Percentiles rank a stretch among this genome's conserved stretches.
Conservation (phyloP, 768 basidiomycete species). For the Baorangia bicolor region DNA sequence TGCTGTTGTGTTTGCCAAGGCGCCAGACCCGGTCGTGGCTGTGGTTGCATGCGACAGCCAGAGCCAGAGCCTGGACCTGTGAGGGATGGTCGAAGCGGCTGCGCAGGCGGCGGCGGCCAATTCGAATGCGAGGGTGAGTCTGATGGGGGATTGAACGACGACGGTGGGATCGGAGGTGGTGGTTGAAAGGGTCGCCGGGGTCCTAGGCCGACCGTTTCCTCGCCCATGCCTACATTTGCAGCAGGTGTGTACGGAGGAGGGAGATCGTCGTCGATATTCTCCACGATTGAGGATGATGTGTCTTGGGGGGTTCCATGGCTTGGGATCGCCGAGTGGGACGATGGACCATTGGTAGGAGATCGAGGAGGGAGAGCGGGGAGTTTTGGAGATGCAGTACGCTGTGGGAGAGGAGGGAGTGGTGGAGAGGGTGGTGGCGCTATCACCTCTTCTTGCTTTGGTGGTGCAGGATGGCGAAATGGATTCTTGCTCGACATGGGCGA, state of each 20-base stretch:
- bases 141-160: background rate
- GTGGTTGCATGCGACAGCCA: slow-evolving; percentile 12
- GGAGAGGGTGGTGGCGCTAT: slow-evolving; percentile 1
- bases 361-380: slow-evolving; percentile 4
- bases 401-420: slow-evolving; percentile 6
- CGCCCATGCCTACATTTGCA: slow-evolving; percentile 64
- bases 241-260: slow-evolving; percentile 71
- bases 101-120: background rate
- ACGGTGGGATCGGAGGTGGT: slow-evolving; percentile 22
- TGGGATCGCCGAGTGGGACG: background rate
- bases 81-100: background rate
- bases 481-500: slow-evolving; percentile 17
- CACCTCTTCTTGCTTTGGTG: background rate
- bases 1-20: slow-evolving; percentile 24
- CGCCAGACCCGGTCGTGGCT: slow-evolving; percentile 9
- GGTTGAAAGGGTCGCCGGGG: slow-evolving; percentile 63
- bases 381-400: background rate
- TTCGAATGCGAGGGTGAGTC: background rate
- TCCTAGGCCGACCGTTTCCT: slow-evolving; percentile 61
- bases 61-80: background rate
- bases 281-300: background rate
- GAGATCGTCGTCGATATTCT: slow-evolving; percentile 47
- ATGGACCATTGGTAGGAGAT: background rate
- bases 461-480: slow-evolving; percentile 14
- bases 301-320: background rate